Conservation (phyloP, 225 moss, liverwort and hornwort species). For the Pseudisothecium myosuroides region DNA sequence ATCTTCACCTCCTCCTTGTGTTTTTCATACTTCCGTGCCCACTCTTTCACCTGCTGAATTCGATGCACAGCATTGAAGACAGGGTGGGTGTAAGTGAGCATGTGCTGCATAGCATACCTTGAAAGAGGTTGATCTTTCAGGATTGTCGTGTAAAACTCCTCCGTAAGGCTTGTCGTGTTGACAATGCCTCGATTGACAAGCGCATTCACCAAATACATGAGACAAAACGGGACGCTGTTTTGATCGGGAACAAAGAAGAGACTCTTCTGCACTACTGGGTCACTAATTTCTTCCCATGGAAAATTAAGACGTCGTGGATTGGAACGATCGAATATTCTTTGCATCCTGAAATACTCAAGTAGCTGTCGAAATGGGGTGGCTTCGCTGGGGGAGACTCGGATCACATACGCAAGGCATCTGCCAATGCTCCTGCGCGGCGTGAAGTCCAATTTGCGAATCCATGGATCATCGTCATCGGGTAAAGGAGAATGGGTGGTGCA, state of each 20-base stretch:
- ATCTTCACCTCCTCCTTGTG: background rate
- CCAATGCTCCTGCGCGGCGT: slow-evolving; percentile 52
- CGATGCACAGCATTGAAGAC: slow-evolving; percentile 33
- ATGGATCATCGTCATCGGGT: slow-evolving; percentile 80
- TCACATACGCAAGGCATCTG: slow-evolving; percentile 53
- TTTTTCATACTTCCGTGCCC: slow-evolving; percentile 7
- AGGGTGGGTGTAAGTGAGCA: slow-evolving; percentile 40
- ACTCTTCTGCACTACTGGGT: background rate
- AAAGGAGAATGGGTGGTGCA: slow-evolving; percentile 28
- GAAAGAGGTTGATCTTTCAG: slow-evolving; percentile 4
- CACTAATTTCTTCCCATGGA: background rate
- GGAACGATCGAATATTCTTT: slow-evolving; percentile 13
- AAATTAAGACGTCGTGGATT: background rate
- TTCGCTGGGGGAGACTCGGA: slow-evolving; percentile 54
- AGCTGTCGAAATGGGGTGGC: slow-evolving; percentile 39
- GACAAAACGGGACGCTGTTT: slow-evolving; percentile 22
- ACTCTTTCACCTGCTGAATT: slow-evolving; percentile 38
- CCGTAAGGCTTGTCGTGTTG: slow-evolving; percentile 30
- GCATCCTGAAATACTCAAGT: slow-evolving; percentile 24
- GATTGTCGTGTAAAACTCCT: slow-evolving; percentile 32
- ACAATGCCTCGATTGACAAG: slow-evolving; percentile 64
- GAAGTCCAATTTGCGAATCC: slow-evolving; percentile 72
- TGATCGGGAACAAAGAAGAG: slow-evolving; percentile 33
- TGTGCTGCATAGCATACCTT: slow-evolving; percentile 29
- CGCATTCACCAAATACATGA: slow-evolving; percentile 61